Conservation (phyloP, 441 rosid genomes). For the Eutrema salsugineum region DNA sequence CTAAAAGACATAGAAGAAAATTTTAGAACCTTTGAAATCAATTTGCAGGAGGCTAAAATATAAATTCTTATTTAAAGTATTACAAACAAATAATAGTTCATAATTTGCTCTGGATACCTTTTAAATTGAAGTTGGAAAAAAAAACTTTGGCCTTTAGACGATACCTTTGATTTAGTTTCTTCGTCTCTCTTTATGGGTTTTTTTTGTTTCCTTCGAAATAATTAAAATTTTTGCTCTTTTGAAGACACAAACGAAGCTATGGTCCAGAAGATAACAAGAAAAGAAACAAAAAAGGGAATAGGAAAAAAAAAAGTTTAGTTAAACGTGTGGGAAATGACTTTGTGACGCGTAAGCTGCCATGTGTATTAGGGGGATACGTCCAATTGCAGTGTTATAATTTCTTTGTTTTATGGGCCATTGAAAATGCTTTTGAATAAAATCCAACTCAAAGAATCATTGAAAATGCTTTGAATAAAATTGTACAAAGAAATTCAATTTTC, state of each 20-base stretch:
- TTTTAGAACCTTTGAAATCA: background rate
- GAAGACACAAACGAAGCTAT: background rate
- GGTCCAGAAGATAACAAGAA: background rate
- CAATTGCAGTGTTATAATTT: background rate
- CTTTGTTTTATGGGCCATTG: background rate
- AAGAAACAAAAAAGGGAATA: background rate
- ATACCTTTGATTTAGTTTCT: slow-evolving; percentile 32
- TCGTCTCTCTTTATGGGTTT: slow-evolving; percentile 1
- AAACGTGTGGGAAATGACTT: slow-evolving; percentile 36
- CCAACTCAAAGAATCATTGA: background rate
- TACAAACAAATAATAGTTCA: too few species aligned
- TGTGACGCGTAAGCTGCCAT: slow-evolving; percentile 39
- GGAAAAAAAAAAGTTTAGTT: background rate
- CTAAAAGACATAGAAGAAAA: background rate
- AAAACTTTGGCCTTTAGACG: slow-evolving; percentile 3
- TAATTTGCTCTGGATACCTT: background rate
- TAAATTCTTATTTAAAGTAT: too few species aligned
- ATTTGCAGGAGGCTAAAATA: background rate
- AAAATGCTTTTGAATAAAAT: slow-evolving; percentile 11
- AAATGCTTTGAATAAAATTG: too few species aligned
- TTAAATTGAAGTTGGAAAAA: background rate
- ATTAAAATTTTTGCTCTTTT: background rate
- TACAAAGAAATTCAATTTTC: background rate
- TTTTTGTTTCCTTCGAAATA: background rate
- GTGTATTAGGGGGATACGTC: slow-evolving; percentile 27